These are phyloP conservation scores for Rhodotorula kratochvilovae DNA, from an alignment of 768 basidiomycete genomes.

Conservation along the genomic window DNA sequence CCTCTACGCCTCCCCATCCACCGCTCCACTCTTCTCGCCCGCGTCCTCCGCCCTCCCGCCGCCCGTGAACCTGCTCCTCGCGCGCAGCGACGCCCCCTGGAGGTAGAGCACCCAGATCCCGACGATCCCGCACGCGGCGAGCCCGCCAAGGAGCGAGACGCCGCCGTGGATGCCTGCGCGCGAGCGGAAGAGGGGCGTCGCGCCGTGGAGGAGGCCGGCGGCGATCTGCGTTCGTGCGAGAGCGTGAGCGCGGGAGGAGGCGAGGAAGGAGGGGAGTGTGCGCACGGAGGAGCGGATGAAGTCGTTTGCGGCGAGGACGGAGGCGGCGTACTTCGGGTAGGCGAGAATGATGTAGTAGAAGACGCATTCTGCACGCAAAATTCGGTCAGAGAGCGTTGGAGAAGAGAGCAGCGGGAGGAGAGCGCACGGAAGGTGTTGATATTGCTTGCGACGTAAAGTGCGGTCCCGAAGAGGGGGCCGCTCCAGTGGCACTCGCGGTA, in stretches of 20 bases:
- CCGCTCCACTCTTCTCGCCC: no score
- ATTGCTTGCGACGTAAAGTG: constrained; percentile 15
- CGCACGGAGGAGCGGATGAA: constrained; percentile 15
- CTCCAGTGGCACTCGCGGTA: constrained; percentile 18
- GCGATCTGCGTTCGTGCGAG: background rate
- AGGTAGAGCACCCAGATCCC: constrained; percentile 11
- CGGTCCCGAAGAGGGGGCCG: constrained; percentile 12
- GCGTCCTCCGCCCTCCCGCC: no score
- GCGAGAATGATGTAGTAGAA: constrained; percentile 24
- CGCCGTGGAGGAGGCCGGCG: constrained; percentile 19
- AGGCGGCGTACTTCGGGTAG: constrained; percentile 30
- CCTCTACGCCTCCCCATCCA: no score
- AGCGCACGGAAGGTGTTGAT: constrained; percentile 10
- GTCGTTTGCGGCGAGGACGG: constrained; percentile 31
- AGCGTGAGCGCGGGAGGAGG: background rate
- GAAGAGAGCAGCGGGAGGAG: no score
- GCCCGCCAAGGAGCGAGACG: constrained; percentile 18
- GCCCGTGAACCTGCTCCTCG: background rate
- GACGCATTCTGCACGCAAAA: no score
- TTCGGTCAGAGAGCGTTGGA: no score
- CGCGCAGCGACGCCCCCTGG: constrained; percentile 5
- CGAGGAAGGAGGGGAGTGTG: background rate
- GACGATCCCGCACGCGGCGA: constrained; percentile 3
- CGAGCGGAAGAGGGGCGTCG: constrained; percentile 18
- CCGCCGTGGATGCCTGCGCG: constrained; percentile 24